Base-by-base conservation (phyloP, 768 basidiomycete genomes). In the Lentinula detonsa region DNA sequence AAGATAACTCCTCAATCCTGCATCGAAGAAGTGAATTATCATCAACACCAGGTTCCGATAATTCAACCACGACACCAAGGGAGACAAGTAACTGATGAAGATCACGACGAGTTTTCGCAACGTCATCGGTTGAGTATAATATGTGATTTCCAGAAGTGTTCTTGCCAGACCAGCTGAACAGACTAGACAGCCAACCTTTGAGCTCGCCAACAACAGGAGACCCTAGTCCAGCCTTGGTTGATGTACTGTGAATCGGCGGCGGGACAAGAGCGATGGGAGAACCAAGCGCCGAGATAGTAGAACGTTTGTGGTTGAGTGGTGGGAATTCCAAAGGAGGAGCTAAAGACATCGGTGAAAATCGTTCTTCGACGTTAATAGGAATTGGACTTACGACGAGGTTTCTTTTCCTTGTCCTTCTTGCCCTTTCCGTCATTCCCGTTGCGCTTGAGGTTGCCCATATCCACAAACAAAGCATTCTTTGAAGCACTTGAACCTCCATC, bases 181-280 rank as follows among this genome's bases (percentile, higher is more conserved):
- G 77, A 65, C 91, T 96, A 21, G 93, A 91, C 74, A 98, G 95
- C 95, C 95, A 97, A 37, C 89, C 90, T 70, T 89, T 90, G 73
- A 92, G 86, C 71, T 92, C 91, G 61, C 87, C 87, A 13, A 90
- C 87, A 9, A 85, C 86, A n/a, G 89, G 89, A 15, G 89, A 85
- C 6, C 83, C 76, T 52, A 78, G 70, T 48, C 74, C 73, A 58
- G 69, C 72, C 46, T 68, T 66, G 28, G 70, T 69, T 10, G 71
- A 68, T 71, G 75, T 23, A 62, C 70, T 62, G 69, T 71, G 31
- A 63, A 75, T 62, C 64, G 77, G 57, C 66, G 76, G 73, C 31
- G 78, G 73, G 18, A 78, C 75, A 57, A 81, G 71, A 2, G 75
- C 64, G 53, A 75, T 75, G 8, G 85, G 84, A 8, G 87, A 85